Evolutionary conservation across 257 asterid genomes (phyloP).

Genomic region (Henckelia pumila): DNA sequence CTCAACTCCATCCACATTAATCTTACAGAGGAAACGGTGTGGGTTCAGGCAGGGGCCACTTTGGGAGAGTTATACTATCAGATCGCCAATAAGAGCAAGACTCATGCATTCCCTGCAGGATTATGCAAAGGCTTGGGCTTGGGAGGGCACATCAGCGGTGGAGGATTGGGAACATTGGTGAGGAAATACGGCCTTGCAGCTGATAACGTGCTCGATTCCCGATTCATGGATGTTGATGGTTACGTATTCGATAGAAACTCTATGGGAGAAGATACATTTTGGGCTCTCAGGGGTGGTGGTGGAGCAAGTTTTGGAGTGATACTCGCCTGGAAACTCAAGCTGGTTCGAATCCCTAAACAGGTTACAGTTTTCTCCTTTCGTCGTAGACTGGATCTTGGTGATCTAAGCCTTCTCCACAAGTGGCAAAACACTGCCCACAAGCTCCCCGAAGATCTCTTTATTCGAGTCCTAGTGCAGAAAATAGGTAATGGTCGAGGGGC

Average conservation of each 20-base stretch:
- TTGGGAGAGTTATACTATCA: conserved; percentile 18
- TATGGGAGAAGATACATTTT: conserved; percentile 6
- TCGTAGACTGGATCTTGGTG: not conserved
- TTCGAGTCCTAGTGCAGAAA: conserved; percentile 17
- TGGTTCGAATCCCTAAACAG: conserved; percentile 17
- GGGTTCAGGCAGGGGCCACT: conserved; percentile 25
- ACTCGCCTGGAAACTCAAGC: conserved; percentile 24
- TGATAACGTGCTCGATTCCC: conserved; percentile 15
- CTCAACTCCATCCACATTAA: conserved; percentile 2
- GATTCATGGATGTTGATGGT: not conserved
- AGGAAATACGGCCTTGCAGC: conserved; percentile 20
- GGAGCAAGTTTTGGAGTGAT: conserved; percentile 20
- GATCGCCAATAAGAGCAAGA: conserved; percentile 15
- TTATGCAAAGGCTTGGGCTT: conserved; percentile 12
- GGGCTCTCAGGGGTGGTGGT: conserved; percentile 8
- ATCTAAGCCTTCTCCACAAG: not conserved
- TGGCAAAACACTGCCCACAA: conserved; percentile 22
- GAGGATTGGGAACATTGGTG: conserved; percentile 18
- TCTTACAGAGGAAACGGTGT: conserved; percentile 10
- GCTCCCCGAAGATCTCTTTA: conserved; percentile 1
- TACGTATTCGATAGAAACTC: not conserved
- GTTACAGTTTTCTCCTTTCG: conserved; percentile 18
- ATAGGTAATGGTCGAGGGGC: not conserved
- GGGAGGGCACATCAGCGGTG: conserved; percentile 22
- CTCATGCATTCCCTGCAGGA: conserved; percentile 26